These are phyloP conservation scores for Yamadazyma kitorensis DNA, from an alignment of 805 yeast species.

Conservation along the genomic window DNA sequence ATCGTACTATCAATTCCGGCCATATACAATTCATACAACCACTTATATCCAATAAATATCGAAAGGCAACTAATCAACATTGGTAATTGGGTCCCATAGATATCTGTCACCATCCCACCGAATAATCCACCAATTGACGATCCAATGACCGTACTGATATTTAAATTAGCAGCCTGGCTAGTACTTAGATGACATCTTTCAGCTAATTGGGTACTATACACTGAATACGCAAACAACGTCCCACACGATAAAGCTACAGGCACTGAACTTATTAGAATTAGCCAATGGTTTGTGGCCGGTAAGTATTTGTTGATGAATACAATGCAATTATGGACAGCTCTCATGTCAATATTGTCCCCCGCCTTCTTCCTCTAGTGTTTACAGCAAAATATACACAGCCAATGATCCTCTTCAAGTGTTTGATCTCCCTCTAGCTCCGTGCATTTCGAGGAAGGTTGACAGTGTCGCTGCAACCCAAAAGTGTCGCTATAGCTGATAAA, in stretches of 20 bases:
- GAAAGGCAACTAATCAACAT: conserved; percentile 23
- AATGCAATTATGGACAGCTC: conserved; percentile 9
- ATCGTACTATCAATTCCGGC: conserved; percentile 17
- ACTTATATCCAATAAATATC: conserved; percentile 26
- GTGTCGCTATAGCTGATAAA: background rate
- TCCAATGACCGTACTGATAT: conserved; percentile 29
- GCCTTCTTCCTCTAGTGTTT: conserved; percentile 1
- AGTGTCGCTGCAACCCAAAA: no score
- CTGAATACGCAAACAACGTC: conserved; percentile 32
- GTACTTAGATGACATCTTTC: conserved; percentile 26
- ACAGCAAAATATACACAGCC: background rate
- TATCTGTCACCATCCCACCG: conserved; percentile 31
- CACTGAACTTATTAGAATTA: conserved; percentile 21
- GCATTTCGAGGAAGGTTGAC: no score
- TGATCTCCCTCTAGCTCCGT: no score
- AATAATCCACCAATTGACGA: conserved; percentile 31
- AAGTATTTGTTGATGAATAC: conserved; percentile 17
- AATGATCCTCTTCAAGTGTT: no score
- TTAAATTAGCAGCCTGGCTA: conserved; percentile 28
- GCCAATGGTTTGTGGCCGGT: conserved; percentile 27
- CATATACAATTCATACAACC: conserved; percentile 22
- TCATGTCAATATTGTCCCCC: conserved; percentile 7
- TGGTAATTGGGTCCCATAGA: conserved; percentile 33
- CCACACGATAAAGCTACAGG: conserved; percentile 35
- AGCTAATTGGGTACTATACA: conserved; percentile 31